Conservation (phyloP, 495 filamentous ascomycete species). For the Aspergillus bridgeri region DNA sequence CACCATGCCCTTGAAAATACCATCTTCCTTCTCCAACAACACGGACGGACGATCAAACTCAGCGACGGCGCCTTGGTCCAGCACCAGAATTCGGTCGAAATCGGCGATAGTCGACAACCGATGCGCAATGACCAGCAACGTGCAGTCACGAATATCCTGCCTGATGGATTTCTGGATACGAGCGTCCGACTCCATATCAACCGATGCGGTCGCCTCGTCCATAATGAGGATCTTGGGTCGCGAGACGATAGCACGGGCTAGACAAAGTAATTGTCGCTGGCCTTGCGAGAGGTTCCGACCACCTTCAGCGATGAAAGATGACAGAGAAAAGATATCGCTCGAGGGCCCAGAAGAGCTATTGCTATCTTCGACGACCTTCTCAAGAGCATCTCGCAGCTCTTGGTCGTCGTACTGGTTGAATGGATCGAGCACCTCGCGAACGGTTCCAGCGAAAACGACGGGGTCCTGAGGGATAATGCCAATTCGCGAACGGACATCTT, state of each 20-base stretch:
- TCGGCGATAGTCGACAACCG: conserved; percentile 71
- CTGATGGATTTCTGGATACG: conserved; percentile 18
- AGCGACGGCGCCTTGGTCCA: conserved; percentile 61
- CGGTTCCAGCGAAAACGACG: conserved; percentile 50
- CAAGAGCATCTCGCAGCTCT: conserved; percentile 59
- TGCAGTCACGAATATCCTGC: conserved; percentile 62
- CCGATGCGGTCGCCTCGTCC: conserved; percentile 76
- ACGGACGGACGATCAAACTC: conserved; percentile 64
- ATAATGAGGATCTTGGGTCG: conserved; percentile 72
- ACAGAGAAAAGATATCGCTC: conserved; percentile 34
- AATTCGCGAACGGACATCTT: conserved; percentile 45
- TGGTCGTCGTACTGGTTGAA: conserved; percentile 54
- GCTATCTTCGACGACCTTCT: conserved; percentile 25
- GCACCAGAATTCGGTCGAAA: conserved; percentile 70
- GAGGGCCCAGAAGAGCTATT: conserved; percentile 1
- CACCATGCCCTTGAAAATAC: conserved; percentile 63
- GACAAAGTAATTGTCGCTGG: conserved; percentile 74
- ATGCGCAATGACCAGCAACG: conserved; percentile 74
- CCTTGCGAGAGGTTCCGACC: conserved; percentile 75
- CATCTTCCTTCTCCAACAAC: conserved; percentile 49
- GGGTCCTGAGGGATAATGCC: conserved; percentile 56
- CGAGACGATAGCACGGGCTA: conserved; percentile 72
- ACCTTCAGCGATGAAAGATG: conserved; percentile 59
- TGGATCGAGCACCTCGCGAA: conserved; percentile 50
- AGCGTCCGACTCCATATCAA: conserved; percentile 76